Percentiles rank a stretch among this genome's conserved stretches.
Evolutionary conservation across 768 basidiomycete species (phyloP).

Genomic region (Amanita subjunquillea): DNA sequence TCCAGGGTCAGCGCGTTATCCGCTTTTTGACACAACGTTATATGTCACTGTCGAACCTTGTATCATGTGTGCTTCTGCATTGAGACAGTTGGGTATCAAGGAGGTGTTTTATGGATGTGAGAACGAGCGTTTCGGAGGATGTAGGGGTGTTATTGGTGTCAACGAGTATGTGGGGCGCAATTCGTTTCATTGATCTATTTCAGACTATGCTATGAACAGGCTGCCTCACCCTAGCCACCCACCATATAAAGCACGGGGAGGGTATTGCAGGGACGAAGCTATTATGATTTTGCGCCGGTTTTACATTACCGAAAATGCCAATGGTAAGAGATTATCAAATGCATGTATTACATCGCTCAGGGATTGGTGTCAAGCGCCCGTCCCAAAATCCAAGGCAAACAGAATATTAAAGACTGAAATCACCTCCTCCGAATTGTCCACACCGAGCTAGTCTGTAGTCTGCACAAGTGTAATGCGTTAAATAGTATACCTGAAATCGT

Average conservation of each 20-base stretch:
- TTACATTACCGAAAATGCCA: constrained; percentile 88
- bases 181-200: background rate
- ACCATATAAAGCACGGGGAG: constrained; percentile 63
- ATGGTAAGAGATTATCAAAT: constrained; percentile 40
- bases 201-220: constrained; percentile 23
- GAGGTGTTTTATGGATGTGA: constrained; percentile 89
- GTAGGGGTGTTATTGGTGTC: constrained; percentile 87
- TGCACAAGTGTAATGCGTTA: background rate
- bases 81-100: constrained; percentile 87
- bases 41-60: constrained; percentile 99
- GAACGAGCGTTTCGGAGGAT: constrained; percentile 95
- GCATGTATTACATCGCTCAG: background rate
- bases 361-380: constrained; percentile 54
- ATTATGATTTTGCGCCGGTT: constrained; percentile 82
- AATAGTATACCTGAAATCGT: background rate
- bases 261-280: constrained; percentile 72
- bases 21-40: constrained; percentile 69
- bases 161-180: constrained; percentile 46
- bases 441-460: background rate
- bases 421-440: constrained; percentile 8
- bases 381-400: constrained; percentile 80
- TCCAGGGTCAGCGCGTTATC: constrained; percentile 38
- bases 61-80: constrained; percentile 96
- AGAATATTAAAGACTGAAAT: constrained; percentile 83
- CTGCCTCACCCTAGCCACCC: constrained; percentile 66